phyloP scores from a whole-genome alignment of 805 yeast species.

The Saccharomycopsis sp. region DNA sequence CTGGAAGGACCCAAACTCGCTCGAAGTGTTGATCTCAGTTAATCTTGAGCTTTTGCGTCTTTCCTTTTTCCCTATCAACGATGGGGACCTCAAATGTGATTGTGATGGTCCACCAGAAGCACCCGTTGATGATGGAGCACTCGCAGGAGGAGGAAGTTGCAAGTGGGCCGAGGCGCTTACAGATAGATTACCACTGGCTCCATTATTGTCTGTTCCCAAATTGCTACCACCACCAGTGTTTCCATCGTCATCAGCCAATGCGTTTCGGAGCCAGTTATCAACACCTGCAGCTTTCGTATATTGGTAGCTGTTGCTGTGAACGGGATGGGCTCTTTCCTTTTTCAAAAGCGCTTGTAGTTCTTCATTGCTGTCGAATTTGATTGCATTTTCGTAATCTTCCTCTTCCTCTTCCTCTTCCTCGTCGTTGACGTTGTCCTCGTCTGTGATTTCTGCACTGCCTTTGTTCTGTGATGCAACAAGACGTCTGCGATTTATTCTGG shows the following conservation, averaged over 20 bases:
- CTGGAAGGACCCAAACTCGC: slow-evolving; percentile 88
- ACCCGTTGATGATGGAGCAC: slow-evolving; percentile 25
- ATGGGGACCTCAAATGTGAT: slow-evolving; percentile 33
- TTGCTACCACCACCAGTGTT: not conserved
- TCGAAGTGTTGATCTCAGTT: slow-evolving; percentile 47
- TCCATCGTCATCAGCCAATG: slow-evolving; percentile 1
- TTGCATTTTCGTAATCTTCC: slow-evolving; percentile 1
- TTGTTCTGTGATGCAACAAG: slow-evolving; percentile 40
- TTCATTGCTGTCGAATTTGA: slow-evolving; percentile 14
- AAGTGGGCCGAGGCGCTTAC: slow-evolving; percentile 19
- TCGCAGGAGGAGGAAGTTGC: slow-evolving; percentile 22
- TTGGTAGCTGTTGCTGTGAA: not conserved
- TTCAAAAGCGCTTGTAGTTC: slow-evolving; percentile 3
- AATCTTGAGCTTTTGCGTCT: slow-evolving; percentile 59
- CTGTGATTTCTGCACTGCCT: slow-evolving; percentile 4
- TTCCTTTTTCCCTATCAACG: slow-evolving; percentile 51
- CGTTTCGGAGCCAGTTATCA: slow-evolving; percentile 12
- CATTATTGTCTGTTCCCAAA: slow-evolving; percentile 15
- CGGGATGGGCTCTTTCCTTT: slow-evolving; percentile 7
- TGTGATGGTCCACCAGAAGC: slow-evolving; percentile 29
- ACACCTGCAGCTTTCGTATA: slow-evolving; percentile 3
- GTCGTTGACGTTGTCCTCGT: slow-evolving; percentile 31
- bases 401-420: slow-evolving; percentile 29
- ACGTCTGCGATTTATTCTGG: not conserved
- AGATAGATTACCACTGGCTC: slow-evolving; percentile 17